Conservation (phyloP, 1,284 basidiomycete species). For the Microbotryum saponariae region DNA sequence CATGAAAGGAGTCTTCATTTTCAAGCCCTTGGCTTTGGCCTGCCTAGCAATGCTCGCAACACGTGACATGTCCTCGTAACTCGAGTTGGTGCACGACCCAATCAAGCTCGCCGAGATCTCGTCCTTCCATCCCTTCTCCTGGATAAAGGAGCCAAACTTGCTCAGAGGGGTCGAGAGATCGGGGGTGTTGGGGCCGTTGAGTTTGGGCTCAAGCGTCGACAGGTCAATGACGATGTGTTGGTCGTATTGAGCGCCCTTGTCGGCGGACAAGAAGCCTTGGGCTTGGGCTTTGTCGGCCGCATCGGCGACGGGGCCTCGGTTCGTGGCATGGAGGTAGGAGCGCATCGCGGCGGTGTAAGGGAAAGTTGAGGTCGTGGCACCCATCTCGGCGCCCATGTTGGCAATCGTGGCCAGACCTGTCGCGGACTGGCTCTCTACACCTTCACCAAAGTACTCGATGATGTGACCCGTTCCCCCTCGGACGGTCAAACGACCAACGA, state of each 20-base stretch:
- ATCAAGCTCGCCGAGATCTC: slow-evolving; percentile 85
- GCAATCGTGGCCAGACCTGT: slow-evolving; percentile 56
- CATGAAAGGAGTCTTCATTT: slow-evolving; percentile 82
- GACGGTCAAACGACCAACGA: slow-evolving; percentile 91
- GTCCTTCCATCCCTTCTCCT: slow-evolving; percentile 83
- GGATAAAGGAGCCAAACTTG: slow-evolving; percentile 71
- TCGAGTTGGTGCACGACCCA: slow-evolving; percentile 96
- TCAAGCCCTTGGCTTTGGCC: slow-evolving; percentile 74
- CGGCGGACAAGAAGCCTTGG: slow-evolving; percentile 70
- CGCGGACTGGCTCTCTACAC: slow-evolving; percentile 81
- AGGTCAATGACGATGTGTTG: slow-evolving; percentile 91
- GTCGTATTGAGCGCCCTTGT: slow-evolving; percentile 86
- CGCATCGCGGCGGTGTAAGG: slow-evolving; percentile 84
- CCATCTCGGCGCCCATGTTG: slow-evolving; percentile 95
- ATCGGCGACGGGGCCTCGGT: slow-evolving; percentile 74
- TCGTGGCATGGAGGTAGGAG: slow-evolving; percentile 81
- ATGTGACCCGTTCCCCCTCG: slow-evolving; percentile 95
- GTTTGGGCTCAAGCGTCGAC: slow-evolving; percentile 82
- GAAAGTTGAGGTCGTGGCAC: slow-evolving; percentile 96
- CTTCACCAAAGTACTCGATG: slow-evolving; percentile 96
- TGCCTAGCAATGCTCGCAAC: slow-evolving; percentile 87
- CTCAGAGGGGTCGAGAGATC: slow-evolving; percentile 95
- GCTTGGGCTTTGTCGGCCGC: slow-evolving; percentile 80
- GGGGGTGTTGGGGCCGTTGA: slow-evolving; percentile 97
- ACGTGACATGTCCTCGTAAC: slow-evolving; percentile 65